phyloP scores from a whole-genome alignment of 139 green algal genomes.

The Tetradesmus obliquus region DNA sequence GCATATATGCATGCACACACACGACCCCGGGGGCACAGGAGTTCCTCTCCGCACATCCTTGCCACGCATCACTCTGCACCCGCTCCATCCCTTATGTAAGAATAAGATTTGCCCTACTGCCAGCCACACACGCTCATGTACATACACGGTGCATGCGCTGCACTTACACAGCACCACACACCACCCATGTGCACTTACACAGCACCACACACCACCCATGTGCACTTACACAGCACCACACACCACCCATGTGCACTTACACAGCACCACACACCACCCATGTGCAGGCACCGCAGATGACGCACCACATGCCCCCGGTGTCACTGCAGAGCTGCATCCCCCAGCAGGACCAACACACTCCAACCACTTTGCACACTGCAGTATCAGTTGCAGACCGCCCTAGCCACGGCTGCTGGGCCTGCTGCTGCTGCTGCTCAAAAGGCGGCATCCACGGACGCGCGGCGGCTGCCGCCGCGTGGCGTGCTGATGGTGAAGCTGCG shows the following conservation, averaged over 20 bases:
- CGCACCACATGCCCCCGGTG: background rate
- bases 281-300: background rate
- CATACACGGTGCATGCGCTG: background rate
- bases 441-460: background rate
- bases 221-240: too few species aligned
- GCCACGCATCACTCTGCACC: background rate
- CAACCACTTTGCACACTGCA: too few species aligned
- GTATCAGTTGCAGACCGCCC: too few species aligned
- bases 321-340: background rate
- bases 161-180: too few species aligned
- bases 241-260: too few species aligned
- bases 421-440: background rate
- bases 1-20: background rate
- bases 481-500: slow-evolving; percentile 18
- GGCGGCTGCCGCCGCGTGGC: background rate
- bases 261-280: too few species aligned
- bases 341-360: too few species aligned
- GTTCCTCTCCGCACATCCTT: background rate
- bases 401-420: background rate
- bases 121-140: background rate
- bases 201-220: too few species aligned
- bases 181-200: too few species aligned
- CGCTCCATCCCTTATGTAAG: background rate
- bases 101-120: background rate
- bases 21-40: background rate